Conservation (phyloP, 2,329 filamentous ascomycete genomes). For the Xylaria sp. region DNA sequence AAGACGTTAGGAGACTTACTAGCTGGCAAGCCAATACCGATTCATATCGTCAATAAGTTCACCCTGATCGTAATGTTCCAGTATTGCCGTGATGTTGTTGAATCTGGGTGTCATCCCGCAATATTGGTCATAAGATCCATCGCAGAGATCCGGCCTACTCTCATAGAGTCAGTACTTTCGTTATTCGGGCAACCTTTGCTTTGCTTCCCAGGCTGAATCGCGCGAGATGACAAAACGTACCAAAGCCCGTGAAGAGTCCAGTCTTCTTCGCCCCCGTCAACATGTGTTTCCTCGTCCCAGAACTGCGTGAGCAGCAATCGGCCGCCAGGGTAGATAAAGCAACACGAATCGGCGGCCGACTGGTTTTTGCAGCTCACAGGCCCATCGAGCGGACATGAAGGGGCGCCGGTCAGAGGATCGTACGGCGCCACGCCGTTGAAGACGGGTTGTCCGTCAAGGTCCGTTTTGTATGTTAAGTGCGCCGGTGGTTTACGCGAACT, state of each 20-base stretch:
- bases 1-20: conserved; percentile 44
- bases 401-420: conserved; percentile 51
- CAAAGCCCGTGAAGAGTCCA: conserved; percentile 60
- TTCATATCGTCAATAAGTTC: conserved; percentile 56
- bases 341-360: conserved; percentile 54
- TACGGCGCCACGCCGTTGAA: conserved; percentile 48
- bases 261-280: conserved; percentile 55
- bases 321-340: conserved; percentile 57
- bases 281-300: conserved; percentile 57
- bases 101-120: conserved; percentile 57
- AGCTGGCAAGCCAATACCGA: conserved; percentile 57
- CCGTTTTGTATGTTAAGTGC: conserved; percentile 28
- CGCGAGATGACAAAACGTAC: conserved; percentile 43
- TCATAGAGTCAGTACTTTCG: conserved; percentile 14
- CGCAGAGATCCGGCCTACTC: conserved; percentile 57
- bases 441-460: conserved; percentile 10
- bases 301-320: conserved; percentile 57
- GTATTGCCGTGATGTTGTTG: conserved; percentile 57
- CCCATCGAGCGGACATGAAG: conserved; percentile 56
- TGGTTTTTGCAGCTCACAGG: conserved; percentile 56
- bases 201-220: not conserved
- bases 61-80: conserved; percentile 53
- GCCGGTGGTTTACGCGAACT: conserved; percentile 26
- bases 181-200: not conserved
- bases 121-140: conserved; percentile 57